Percentiles rank a stretch among this genome's conserved stretches.
These are phyloP conservation scores for Marasmius sp. DNA, from an alignment of 1,284 basidiomycete genomes.

Conservation along the genomic window DNA sequence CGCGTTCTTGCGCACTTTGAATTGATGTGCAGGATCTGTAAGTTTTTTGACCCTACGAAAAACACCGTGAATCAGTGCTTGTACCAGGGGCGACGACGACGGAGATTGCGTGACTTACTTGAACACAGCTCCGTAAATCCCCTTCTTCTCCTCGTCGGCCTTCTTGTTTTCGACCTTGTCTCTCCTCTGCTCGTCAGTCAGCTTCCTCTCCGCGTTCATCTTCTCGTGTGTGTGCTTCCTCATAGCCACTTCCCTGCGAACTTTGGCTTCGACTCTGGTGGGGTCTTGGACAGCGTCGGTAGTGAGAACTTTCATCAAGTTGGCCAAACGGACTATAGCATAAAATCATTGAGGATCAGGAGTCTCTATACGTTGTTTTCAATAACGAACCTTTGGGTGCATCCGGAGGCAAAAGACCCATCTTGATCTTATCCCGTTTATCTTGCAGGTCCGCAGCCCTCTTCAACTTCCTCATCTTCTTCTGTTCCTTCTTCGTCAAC, in stretches of 20 bases:
- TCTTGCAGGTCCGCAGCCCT: constrained; percentile 91
- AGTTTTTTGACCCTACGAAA: constrained; percentile 77
- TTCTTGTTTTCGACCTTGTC: constrained; percentile 89
- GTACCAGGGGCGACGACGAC: neutral
- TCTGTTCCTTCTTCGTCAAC: constrained; percentile 93
- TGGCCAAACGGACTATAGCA: constrained; percentile 82
- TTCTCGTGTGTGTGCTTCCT: constrained; percentile 89
- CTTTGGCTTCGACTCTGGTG: constrained; percentile 94
- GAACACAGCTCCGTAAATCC: constrained; percentile 86
- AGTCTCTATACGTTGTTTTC: neutral
- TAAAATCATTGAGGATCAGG: constrained; percentile 10
- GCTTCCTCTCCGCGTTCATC: constrained; percentile 88
- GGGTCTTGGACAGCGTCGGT: constrained; percentile 97
- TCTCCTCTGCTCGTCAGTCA: constrained; percentile 86
- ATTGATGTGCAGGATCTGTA: constrained; percentile 90
- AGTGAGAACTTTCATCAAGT: constrained; percentile 97
- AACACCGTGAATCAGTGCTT: constrained; percentile 1
- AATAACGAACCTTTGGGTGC: constrained; percentile 78
- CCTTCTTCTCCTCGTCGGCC: constrained; percentile 83
- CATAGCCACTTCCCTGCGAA: constrained; percentile 90
- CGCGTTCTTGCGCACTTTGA: constrained; percentile 96
- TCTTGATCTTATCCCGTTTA: constrained; percentile 92
- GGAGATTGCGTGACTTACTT: constrained; percentile 56
- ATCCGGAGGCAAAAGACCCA: constrained; percentile 95
- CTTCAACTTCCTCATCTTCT: constrained; percentile 93